Base-by-base conservation (phyloP, 371 early-diverging fungal species). In the Rhizopus stolonifer region DNA sequence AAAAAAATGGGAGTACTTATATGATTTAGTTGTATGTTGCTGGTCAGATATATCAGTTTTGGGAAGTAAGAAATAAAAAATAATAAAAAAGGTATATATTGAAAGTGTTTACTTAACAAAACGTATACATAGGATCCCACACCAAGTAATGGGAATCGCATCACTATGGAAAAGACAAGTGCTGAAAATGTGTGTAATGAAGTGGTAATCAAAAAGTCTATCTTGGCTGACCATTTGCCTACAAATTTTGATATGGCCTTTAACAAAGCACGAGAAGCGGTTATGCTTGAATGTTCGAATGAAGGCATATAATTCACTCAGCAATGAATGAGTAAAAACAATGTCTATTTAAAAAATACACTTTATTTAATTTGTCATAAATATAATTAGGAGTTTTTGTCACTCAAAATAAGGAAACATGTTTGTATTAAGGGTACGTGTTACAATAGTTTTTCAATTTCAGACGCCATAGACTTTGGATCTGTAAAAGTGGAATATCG, bases 41-140 rank as follows among this genome's bases (percentile, higher is more conserved):
- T 21, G 79, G 79, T 23, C 64, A 60, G 42, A 62, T 78, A 13
- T 78, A 69, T 50, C 79, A 78, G 46, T 78, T 78, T 47, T 79
- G 75, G 79, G 47, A 70, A 56, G 74, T 73, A 64, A 53, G 55
- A 14, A 36, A 36, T 29, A 25, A 15, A 32, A 15, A 31, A 31
- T 45, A 50, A n/a, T n/a, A n/a, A n/a, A n/a, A n/a, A n/a, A n/a
- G n/a, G n/a, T n/a, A n/a, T n/a, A n/a, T n/a, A n/a, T n/a, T n/a
- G n/a, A n/a, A n/a, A n/a, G n/a, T n/a, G n/a, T n/a, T n/a, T n/a
- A n/a, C n/a, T n/a, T n/a, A n/a, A n/a, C n/a, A n/a, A n/a, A n/a
- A n/a, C n/a, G n/a, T n/a, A 22, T 24, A n/a, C 9, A 8, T 48
- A 72, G 71, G 75, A 79, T 44, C 79, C 75, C 22, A 69, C 62